Evolutionary conservation across 2,329 filamentous ascomycete species (phyloP).

Genomic region (Chaetomium strumarium): DNA sequence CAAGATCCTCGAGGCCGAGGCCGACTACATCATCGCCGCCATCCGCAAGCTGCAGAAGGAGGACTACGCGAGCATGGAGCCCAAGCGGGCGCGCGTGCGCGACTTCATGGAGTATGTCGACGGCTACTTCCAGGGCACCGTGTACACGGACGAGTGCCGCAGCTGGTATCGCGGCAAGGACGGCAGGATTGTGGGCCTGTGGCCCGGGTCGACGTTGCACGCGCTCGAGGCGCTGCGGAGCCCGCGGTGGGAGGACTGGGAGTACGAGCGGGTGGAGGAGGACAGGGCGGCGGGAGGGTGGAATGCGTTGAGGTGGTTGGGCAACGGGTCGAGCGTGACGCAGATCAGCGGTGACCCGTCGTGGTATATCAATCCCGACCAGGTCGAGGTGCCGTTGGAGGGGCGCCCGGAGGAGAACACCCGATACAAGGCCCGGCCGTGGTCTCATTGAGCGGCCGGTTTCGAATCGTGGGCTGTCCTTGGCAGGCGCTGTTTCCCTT

Average conservation of each 20-base stretch:
- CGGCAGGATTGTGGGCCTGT: constrained; percentile 37
- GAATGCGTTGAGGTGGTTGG: constrained; percentile 37
- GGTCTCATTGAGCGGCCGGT: constrained; percentile 28
- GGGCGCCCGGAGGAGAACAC: constrained; percentile 34
- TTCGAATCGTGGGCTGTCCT: not conserved
- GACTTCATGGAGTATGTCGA: constrained; percentile 44
- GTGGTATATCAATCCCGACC: constrained; percentile 36
- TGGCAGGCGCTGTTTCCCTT: not conserved
- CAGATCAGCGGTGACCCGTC: constrained; percentile 34
- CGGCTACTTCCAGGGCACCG: constrained; percentile 43
- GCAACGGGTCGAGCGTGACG: constrained; percentile 37
- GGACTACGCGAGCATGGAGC: constrained; percentile 39
- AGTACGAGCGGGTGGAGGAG: constrained; percentile 32
- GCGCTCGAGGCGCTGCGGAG: constrained; percentile 37
- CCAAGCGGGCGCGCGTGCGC: constrained; percentile 38
- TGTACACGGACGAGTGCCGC: constrained; percentile 44
- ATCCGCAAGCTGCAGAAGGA: constrained; percentile 44
- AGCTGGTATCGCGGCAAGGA: constrained; percentile 47
- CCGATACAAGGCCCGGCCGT: constrained; percentile 32
- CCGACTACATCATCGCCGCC: constrained; percentile 42
- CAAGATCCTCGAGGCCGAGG: constrained; percentile 42
- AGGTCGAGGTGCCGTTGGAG: constrained; percentile 33
- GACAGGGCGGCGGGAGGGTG: constrained; percentile 3
- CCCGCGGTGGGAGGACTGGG: constrained; percentile 43
- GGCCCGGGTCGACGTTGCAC: constrained; percentile 42